These are phyloP conservation scores for Ascocoryne sarcoides DNA, from an alignment of 2,329 filamentous ascomycete species.

Conservation along the genomic window DNA sequence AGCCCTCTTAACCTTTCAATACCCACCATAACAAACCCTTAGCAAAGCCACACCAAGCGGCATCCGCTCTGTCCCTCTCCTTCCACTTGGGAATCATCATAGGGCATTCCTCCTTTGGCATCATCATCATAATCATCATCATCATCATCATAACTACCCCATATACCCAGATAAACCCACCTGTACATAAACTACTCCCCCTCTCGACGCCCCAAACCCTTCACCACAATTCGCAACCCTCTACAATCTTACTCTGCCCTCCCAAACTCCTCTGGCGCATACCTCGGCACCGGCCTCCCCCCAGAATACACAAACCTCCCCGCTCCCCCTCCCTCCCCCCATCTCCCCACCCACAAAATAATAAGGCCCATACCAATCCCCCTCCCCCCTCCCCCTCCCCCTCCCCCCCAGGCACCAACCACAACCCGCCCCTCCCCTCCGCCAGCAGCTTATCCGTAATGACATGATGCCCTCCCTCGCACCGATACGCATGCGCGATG, in stretches of 20 bases:
- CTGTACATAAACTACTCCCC: no score
- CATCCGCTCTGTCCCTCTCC: no score
- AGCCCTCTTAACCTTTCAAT: no score
- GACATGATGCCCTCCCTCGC: slow-evolving; percentile 11
- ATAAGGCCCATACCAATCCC: not conserved
- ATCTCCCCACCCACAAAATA: not conserved
- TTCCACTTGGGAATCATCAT: no score
- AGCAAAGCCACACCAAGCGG: no score
- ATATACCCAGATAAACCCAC: no score
- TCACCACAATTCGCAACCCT: not conserved
- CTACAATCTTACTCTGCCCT: not conserved
- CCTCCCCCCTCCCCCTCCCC: not conserved
- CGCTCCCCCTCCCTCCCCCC: no score
- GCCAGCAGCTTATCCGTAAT: slow-evolving; percentile 15
- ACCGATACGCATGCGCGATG: slow-evolving; percentile 14
- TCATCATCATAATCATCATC: no score
- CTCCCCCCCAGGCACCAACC: not conserved
- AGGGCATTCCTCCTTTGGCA: no score
- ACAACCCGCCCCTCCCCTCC: slow-evolving; percentile 15
- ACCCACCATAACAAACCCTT: no score
- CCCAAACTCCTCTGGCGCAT: not conserved
- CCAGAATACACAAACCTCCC: not conserved
- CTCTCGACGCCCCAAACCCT: no score
- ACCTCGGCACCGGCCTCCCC: not conserved
- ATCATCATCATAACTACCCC: no score